Evolutionary conservation across 2,329 filamentous ascomycete species (phyloP).

Genomic region (Botrytis squamosa): DNA sequence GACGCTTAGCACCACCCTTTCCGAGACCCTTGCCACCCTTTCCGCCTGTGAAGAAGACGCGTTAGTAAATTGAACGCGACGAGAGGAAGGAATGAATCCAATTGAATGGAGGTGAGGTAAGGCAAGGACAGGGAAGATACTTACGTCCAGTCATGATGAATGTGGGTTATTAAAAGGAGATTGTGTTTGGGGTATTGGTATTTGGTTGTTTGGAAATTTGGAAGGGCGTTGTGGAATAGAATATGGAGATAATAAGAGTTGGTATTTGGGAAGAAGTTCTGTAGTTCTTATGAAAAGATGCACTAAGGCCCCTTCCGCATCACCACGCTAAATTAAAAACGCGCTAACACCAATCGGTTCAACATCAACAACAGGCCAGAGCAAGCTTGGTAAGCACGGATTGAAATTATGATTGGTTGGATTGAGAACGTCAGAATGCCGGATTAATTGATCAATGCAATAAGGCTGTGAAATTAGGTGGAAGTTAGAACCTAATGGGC

Average conservation of each 20-base stretch:
- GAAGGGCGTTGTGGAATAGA: constrained; percentile 2
- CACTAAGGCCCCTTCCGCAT: constrained; percentile 33
- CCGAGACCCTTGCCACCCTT: constrained; percentile 92
- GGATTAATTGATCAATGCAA: neutral
- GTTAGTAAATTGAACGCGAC: constrained; percentile 25
- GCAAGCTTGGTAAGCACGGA: neutral
- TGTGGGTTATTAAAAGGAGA: constrained; percentile 16
- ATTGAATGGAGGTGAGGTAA: neutral
- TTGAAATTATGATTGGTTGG: constrained; percentile 1
- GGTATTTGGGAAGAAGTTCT: constrained; percentile 12
- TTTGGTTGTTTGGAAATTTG: constrained; percentile 1
- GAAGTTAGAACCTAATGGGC: neutral
- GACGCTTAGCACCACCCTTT: constrained; percentile 98
- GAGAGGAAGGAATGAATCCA: constrained; percentile 2
- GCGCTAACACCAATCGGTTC: constrained; percentile 28
- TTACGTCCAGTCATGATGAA: constrained; percentile 60
- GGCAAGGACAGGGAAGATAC: constrained; percentile 37
- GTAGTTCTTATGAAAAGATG: constrained; percentile 31
- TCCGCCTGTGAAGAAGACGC: constrained; percentile 36
- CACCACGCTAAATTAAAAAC: constrained; percentile 24
- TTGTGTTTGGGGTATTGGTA: constrained; percentile 11
- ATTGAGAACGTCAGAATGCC: neutral
- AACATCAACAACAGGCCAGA: neutral
- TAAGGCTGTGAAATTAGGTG: neutral
- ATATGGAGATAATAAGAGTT: constrained; percentile 24